Evolutionary conservation across 108 stramenopile species (phyloP).

Genomic region (Mayamaea pseudoterrestris): DNA sequence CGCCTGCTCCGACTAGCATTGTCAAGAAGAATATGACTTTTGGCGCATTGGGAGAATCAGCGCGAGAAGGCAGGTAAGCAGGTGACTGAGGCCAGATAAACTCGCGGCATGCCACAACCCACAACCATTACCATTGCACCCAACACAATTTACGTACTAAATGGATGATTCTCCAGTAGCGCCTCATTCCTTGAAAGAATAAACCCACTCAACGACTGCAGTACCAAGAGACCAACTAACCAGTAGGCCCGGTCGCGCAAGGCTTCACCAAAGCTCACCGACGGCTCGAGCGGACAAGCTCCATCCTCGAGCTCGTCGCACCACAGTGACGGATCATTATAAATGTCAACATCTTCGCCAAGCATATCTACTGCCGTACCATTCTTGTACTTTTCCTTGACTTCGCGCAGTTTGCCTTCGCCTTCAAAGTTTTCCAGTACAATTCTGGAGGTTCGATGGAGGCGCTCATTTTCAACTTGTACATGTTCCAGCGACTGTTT

Average conservation of each 20-base stretch:
- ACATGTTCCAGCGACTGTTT: not conserved
- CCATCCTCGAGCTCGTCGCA: conserved; percentile 18
- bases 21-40: conserved; percentile 78
- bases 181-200: conserved; percentile 69
- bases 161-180: conserved; percentile 66
- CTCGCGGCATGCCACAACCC: no score
- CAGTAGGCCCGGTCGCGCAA: conserved; percentile 66
- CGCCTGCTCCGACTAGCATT: conserved; percentile 83
- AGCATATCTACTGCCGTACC: conserved; percentile 9
- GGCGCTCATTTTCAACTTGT: conserved; percentile 4
- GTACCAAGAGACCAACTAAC: conserved; percentile 77
- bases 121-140: not conserved
- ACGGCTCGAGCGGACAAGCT: conserved; percentile 32
- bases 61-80: not conserved
- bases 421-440: conserved; percentile 55
- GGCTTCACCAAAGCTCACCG: conserved; percentile 41
- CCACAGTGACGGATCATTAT: conserved; percentile 17
- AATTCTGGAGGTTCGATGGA: conserved; percentile 10
- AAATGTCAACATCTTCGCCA: conserved; percentile 9
- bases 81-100: no score
- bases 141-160: conserved; percentile 13
- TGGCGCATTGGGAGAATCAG: no score
- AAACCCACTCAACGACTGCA: conserved; percentile 76
- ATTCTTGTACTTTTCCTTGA: not conserved
- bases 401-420: conserved; percentile 14